Base-by-base conservation (phyloP, 768 basidiomycete species). In the Mycena albidolilacea region DNA sequence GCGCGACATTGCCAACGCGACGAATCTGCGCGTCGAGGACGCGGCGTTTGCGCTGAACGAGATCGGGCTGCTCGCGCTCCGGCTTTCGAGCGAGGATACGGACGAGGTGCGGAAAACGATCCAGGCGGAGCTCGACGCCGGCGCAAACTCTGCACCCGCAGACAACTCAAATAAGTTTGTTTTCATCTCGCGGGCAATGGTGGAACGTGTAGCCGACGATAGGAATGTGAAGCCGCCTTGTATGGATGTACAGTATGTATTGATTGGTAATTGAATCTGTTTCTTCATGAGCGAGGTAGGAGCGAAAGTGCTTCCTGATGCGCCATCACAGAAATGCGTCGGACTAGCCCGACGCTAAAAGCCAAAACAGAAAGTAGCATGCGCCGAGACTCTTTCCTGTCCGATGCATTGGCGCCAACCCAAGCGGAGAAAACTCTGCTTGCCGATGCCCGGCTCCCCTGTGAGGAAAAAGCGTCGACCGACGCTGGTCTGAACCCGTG, bases 1-100 rank as follows among this genome's bases (percentile, higher is more conserved):
- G n/a, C 85, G 84, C 10, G 91, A 95, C 44, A 90, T 98, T 69
- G 92, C 96, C 1, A 85, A 86, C 19, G 94, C 92, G 38, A 95
- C 95, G 59, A 92, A 94, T 81, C 84, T 99, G 65, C 89, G 95
- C 1, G 81, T 91, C 0, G 95, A 98, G 67, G 97, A 99, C 80
- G 90, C 92, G 0, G 93, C 95, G 0, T 97, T 95, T 82, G 95
- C 97, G 3, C 81, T 99, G 76, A 92, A 94, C 68, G 96, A 97
- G 79, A 92, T 94, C 71, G 96, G 96, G 38, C 81, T 98, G 66
- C 85, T 98, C 19, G 83, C 81, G 66, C 84, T 87, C 50, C 79
- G 88, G 64, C 82, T 84, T 61, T 70, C 70, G 59, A 77, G 69
- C 48, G 77, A 77, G 54, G 79, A 78, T 67, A 77, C 54, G 66